Percentiles rank a stretch among this genome's conserved stretches.
Conservation (phyloP, 352 stramenopile genomes). For the Pythium guiyangense region DNA sequence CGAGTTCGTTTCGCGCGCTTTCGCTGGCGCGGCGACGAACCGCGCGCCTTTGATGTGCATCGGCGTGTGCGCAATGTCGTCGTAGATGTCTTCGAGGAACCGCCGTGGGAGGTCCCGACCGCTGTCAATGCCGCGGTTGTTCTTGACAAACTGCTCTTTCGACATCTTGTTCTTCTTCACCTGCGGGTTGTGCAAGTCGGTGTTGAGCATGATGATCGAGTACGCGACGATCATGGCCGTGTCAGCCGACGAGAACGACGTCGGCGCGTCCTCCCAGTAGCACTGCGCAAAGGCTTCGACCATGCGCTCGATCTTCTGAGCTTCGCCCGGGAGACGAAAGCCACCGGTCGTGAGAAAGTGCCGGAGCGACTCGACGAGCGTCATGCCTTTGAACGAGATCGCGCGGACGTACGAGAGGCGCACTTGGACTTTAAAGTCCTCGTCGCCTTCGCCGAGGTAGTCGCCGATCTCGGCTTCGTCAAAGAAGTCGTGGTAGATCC, state of each 20-base stretch:
- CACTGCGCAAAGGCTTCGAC: conserved; percentile 97
- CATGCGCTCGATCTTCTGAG: conserved; percentile 98
- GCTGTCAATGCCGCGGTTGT: conserved; percentile 93
- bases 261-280: conserved; percentile 94
- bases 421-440: conserved; percentile 90
- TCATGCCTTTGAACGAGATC: conserved; percentile 97
- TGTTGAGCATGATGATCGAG: conserved; percentile 91
- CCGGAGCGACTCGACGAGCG: conserved; percentile 93
- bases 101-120: conserved; percentile 86
- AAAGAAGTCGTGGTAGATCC: conserved; percentile 92
- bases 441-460: conserved; percentile 92
- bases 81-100: conserved; percentile 95
- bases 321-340: conserved; percentile 96
- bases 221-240: conserved; percentile 90
- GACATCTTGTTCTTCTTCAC: conserved; percentile 97
- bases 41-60: conserved; percentile 89
- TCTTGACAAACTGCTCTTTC: conserved; percentile 96
- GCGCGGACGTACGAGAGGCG: conserved; percentile 94
- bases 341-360: conserved; percentile 97
- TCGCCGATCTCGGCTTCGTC: conserved; percentile 92
- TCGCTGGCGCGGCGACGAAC: conserved; percentile 33
- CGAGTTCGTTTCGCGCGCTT: conserved; percentile 37
- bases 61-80: conserved; percentile 90
- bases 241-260: conserved; percentile 70
- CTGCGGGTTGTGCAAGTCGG: conserved; percentile 86